Evolutionary conservation across 2,329 filamentous ascomycete genomes (phyloP).

Genomic region (Samsoniella hepiali): DNA sequence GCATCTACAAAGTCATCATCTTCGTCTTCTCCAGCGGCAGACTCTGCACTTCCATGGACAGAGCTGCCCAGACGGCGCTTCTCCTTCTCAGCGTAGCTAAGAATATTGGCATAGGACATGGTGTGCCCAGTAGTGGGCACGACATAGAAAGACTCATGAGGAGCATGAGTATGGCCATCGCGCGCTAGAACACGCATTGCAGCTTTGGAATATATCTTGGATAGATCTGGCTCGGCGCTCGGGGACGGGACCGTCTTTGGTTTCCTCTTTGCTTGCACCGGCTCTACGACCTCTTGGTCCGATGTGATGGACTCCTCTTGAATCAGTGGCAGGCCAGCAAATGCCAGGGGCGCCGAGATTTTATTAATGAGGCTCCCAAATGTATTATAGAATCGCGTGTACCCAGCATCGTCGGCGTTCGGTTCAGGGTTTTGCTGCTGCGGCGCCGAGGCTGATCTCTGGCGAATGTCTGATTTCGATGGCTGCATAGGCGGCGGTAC

Average conservation of each 20-base stretch:
- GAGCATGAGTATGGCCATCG: conserved; percentile 58
- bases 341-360: conserved; percentile 85
- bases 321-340: conserved; percentile 82
- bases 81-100: conserved; percentile 67
- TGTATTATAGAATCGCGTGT: conserved; percentile 85
- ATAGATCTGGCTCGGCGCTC: conserved; percentile 68
- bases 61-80: conserved; percentile 57
- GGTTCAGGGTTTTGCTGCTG: conserved; percentile 26
- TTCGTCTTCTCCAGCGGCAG: conserved; percentile 49
- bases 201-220: conserved; percentile 79
- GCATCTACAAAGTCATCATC: conserved; percentile 92
- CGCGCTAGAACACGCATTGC: conserved; percentile 76
- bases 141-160: conserved; percentile 84
- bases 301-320: conserved; percentile 43
- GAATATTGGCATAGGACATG: conserved; percentile 87
- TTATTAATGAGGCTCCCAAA: conserved; percentile 87
- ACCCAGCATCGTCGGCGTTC: conserved; percentile 66
- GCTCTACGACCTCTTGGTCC: conserved; percentile 33
- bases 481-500: conserved; percentile 43
- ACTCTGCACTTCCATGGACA: conserved; percentile 49
- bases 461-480: conserved; percentile 26
- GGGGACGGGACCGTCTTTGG: conserved; percentile 32
- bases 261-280: conserved; percentile 37
- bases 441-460: conserved; percentile 27
- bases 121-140: conserved; percentile 90